Percentiles rank a stretch among this genome's conserved stretches.
These are phyloP conservation scores for Arabidopsis hybrid DNA, from an alignment of 441 rosid species.

Conservation along the genomic window DNA sequence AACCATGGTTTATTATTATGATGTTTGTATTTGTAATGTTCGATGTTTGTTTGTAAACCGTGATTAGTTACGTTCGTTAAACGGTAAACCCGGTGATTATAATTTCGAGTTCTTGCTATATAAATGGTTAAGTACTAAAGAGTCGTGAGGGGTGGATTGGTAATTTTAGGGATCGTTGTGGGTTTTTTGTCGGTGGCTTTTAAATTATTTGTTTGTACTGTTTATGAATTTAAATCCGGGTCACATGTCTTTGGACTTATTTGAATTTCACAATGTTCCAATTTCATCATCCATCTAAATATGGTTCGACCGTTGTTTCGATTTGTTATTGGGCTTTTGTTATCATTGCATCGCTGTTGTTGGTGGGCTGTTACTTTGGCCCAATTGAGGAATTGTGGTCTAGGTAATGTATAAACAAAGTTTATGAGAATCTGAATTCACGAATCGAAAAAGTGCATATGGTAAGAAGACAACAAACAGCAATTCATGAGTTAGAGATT, in stretches of 20 bases:
- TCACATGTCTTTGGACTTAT: constrained; percentile 42
- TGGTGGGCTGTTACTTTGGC: not conserved
- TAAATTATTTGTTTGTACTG: constrained; percentile 13
- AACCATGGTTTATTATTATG: not conserved
- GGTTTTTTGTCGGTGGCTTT: constrained; percentile 38
- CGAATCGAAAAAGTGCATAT: too few species aligned
- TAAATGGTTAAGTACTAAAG: not conserved
- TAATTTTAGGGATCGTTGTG: constrained; percentile 1
- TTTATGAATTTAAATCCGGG: constrained; percentile 22
- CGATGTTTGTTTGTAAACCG: constrained; percentile 17
- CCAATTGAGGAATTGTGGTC: not conserved
- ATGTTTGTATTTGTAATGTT: constrained; percentile 9
- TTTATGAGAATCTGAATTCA: too few species aligned
- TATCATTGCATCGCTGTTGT: not conserved
- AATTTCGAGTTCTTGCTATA: too few species aligned
- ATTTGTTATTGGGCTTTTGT: not conserved
- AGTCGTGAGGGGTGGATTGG: constrained; percentile 8
- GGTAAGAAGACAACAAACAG: too few species aligned
- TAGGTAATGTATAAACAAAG: not conserved
- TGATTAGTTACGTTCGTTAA: constrained; percentile 23
- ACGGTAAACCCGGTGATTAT: not conserved
- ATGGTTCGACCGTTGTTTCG: not conserved
- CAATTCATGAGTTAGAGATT: too few species aligned
- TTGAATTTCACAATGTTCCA: not conserved
- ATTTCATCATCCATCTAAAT: not conserved